Conservation (phyloP, 352 stramenopile genomes). For the Paralagenidium karlingii region DNA sequence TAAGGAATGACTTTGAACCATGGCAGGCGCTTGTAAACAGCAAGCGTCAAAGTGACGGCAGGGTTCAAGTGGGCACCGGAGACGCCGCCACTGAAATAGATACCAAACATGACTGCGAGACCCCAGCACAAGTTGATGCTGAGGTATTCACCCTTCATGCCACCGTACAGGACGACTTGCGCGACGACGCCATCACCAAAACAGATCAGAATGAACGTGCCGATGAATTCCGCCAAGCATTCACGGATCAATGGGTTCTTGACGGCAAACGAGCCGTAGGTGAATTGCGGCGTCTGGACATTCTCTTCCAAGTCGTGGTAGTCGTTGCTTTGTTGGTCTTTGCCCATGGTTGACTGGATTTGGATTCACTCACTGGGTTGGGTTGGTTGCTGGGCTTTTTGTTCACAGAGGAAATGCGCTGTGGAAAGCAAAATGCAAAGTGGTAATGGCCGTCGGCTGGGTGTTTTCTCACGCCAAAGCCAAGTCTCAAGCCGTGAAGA, state of each 20-base stretch:
- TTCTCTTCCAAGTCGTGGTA: too few relatives aligned
- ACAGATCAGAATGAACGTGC: slow-evolving; percentile 41
- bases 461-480: too few relatives aligned
- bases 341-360: too few relatives aligned
- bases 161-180: slow-evolving; percentile 36
- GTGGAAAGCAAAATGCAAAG: too few relatives aligned
- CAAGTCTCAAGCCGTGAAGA: too few relatives aligned
- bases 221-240: slow-evolving; percentile 50
- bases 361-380: too few relatives aligned
- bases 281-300: too few relatives aligned
- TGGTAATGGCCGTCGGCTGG: too few relatives aligned
- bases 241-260: slow-evolving; percentile 34
- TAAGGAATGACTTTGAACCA: slow-evolving; percentile 47
- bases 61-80: slow-evolving; percentile 57
- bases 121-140: slow-evolving; percentile 66
- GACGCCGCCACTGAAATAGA: slow-evolving; percentile 38
- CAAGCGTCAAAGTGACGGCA: slow-evolving; percentile 37
- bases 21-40: slow-evolving; percentile 27
- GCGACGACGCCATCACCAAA: slow-evolving; percentile 54
- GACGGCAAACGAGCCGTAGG: too few relatives aligned
- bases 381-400: too few relatives aligned
- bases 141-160: slow-evolving; percentile 43
- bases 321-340: too few relatives aligned
- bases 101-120: slow-evolving; percentile 55
- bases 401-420: too few relatives aligned